These are phyloP conservation scores for Penicillium griseofulvum DNA, from an alignment of 2,329 filamentous ascomycete species.

Conservation along the genomic window DNA sequence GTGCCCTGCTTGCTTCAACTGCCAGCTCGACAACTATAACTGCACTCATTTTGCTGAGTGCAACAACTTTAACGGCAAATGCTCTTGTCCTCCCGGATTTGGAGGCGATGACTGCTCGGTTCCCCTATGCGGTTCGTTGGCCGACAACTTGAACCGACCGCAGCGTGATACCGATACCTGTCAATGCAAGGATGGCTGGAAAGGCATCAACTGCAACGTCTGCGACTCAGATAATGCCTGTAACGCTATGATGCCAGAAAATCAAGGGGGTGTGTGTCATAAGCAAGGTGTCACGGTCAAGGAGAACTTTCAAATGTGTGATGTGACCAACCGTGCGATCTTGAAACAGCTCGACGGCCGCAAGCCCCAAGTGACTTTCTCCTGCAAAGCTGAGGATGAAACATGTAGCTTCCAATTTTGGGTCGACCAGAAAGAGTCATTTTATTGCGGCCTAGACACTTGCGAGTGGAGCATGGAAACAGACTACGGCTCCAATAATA, in stretches of 20 bases:
- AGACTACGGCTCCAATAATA: conserved; percentile 70
- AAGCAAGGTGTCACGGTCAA: conserved; percentile 85
- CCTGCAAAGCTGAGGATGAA: conserved; percentile 70
- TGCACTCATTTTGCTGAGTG: conserved; percentile 90
- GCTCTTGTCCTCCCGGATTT: conserved; percentile 86
- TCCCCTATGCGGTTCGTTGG: conserved; percentile 87
- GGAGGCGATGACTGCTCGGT: conserved; percentile 90
- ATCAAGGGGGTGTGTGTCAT: conserved; percentile 84
- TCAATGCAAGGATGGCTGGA: conserved; percentile 89
- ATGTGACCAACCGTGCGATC: conserved; percentile 95
- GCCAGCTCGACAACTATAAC: conserved; percentile 84
- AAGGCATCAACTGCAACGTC: conserved; percentile 96
- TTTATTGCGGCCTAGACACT: conserved; percentile 85
- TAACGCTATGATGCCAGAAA: conserved; percentile 79
- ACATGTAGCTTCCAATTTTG: conserved; percentile 98
- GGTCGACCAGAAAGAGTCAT: conserved; percentile 91
- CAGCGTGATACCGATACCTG: conserved; percentile 71
- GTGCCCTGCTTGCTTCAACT: conserved; percentile 77
- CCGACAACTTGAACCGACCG: conserved; percentile 74
- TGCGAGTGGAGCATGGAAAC: conserved; percentile 73
- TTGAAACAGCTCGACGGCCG: conserved; percentile 78
- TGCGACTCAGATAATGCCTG: conserved; percentile 82
- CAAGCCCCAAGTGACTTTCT: conserved; percentile 91
- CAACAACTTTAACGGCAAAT: conserved; percentile 87
- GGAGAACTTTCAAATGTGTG: conserved; percentile 96